Conservation (phyloP, 805 yeast genomes). For the Yamadazyma endophytica region DNA sequence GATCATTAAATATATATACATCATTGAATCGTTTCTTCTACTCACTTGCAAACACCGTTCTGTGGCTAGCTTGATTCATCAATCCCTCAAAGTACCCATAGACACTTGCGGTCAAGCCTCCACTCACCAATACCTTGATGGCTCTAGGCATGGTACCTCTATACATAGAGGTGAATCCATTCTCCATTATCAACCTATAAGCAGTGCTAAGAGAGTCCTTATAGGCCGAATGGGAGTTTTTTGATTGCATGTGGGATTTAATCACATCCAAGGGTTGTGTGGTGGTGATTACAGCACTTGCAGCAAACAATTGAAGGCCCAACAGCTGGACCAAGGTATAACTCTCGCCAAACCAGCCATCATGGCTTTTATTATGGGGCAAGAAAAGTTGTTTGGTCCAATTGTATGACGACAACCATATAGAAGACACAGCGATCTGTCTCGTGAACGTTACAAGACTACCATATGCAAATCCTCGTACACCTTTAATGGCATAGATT, state of each 20-base stretch:
- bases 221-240: constrained; percentile 55
- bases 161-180: constrained; percentile 30
- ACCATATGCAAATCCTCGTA: constrained; percentile 78
- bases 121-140: constrained; percentile 35
- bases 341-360: constrained; percentile 44
- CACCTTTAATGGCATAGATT: constrained; percentile 69
- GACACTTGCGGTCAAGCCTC: constrained; percentile 38
- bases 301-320: constrained; percentile 56
- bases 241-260: constrained; percentile 82
- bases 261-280: constrained; percentile 90
- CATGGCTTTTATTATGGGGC: constrained; percentile 40
- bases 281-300: constrained; percentile 65
- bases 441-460: constrained; percentile 76
- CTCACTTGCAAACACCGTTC: constrained; percentile 25
- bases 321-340: constrained; percentile 36
- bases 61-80: constrained; percentile 25
- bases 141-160: constrained; percentile 38
- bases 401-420: constrained; percentile 80
- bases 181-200: constrained; percentile 24
- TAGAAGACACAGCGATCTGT: constrained; percentile 74
- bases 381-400: constrained; percentile 66
- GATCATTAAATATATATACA: background rate
- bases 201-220: constrained; percentile 55
- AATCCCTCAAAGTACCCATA: constrained; percentile 32
- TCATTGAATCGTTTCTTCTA: background rate